Evolutionary conservation across 768 basidiomycete species (phyloP), one percentile per base, ranked within the genome.

Genomic region (Mycena alexandri): DNA sequence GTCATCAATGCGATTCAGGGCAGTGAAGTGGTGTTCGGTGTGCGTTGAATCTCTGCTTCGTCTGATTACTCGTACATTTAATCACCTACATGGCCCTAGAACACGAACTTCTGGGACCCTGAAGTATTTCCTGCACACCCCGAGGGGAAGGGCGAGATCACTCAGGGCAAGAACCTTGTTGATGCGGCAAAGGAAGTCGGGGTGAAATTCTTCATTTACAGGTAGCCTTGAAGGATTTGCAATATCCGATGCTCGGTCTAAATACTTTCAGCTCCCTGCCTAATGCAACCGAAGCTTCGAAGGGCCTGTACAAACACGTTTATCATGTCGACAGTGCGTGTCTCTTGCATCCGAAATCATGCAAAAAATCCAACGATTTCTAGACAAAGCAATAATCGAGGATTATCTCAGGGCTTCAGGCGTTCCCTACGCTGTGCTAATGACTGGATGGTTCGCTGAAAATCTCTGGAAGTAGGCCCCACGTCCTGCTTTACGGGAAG

Each of bases 141-240:
- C 22, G 7, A 52, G 5, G 60, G 60, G 21, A 29, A 64, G 50
- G 72, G 67, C 29, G 78, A 79, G 50, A 53, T 69, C 17, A n/a
- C 62, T 4, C 52, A 75, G 47, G 78, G 78, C 17, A 76, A 72
- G 71, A 79, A 79, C 42, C 43, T 78, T 42, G 68, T 76, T 17
- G 75, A 78, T 38, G 78, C 77, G 2, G 71, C 72, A 17, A 65
- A 69, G 46, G 71, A 61, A 50, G 63, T 41, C 13, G 55, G 61
- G 7, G 54, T 77, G 59, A 76, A 77, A 67, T 76, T 74, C 66
- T 74, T 78, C n/a, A 52, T 76, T 60, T 77, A 71, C 70, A 79
- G 78, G 78, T 77, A 48, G 29, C 3, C 29, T 6, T 29, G 29
- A 29, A 29, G 5, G 36, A 13, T 5, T 48, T 2, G 24, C 50